Percentiles rank a stretch among this genome's conserved stretches.
Conservation (phyloP, 2,329 filamentous ascomycete species). For the Penicillium sp. region DNA sequence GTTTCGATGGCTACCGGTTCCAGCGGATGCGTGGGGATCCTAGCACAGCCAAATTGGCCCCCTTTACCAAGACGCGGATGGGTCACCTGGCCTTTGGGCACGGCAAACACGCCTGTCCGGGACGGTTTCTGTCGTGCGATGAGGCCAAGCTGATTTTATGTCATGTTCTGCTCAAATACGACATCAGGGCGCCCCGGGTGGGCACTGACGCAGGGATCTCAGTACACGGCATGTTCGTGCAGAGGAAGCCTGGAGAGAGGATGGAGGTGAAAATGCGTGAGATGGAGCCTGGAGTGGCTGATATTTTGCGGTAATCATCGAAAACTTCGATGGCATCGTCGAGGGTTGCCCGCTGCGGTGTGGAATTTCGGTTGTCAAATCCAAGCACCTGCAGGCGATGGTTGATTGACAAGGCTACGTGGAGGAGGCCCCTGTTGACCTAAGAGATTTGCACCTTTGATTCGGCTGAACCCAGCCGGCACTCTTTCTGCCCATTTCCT, state of each 20-base stretch:
- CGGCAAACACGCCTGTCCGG: background rate
- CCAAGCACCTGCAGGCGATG: background rate
- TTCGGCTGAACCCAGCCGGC: too few relatives aligned
- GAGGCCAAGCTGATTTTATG: background rate
- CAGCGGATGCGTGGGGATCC: background rate
- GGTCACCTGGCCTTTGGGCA: conserved; percentile 3
- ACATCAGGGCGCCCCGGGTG: background rate
- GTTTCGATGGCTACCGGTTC: conserved; percentile 1
- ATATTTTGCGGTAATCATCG: conserved; percentile 1
- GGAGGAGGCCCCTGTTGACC: background rate
- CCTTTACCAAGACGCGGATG: conserved; percentile 1
- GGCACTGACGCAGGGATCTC: background rate
- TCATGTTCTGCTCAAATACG: conserved; percentile 2
- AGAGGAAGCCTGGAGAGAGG: conserved; percentile 9
- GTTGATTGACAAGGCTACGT: background rate
- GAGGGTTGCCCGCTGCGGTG: background rate
- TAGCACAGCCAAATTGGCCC: background rate
- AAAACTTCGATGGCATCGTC: background rate
- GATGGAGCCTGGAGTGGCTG: conserved; percentile 2
- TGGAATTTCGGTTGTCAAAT: background rate
- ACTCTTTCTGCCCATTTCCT: too few relatives aligned
- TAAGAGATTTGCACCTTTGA: too few relatives aligned
- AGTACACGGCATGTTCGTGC: conserved; percentile 11
- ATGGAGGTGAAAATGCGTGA: conserved; percentile 9
- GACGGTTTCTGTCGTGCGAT: background rate